Conservation (phyloP, 2,329 filamentous ascomycete genomes). For the Exserohilum turcica region DNA sequence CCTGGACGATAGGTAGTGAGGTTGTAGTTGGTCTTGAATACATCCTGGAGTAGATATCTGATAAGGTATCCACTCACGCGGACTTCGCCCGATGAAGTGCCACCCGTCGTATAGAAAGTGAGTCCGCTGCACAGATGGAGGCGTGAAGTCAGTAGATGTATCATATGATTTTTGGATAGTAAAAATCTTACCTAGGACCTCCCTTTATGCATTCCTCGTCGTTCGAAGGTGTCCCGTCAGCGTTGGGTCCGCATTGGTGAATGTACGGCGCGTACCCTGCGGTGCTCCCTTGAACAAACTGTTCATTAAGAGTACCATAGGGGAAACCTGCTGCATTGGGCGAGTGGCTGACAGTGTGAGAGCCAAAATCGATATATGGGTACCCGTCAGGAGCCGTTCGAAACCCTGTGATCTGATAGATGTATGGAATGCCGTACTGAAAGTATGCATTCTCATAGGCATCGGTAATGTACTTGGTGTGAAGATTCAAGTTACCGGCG, state of each 20-base stretch:
- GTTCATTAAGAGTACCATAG: constrained; percentile 8
- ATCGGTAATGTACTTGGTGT: constrained; percentile 14
- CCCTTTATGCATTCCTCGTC: constrained; percentile 6
- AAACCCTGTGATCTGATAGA: constrained; percentile 13
- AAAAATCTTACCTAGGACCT: constrained; percentile 4
- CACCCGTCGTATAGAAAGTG: constrained; percentile 9
- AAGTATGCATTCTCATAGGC: constrained; percentile 14
- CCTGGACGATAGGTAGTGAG: constrained; percentile 11
- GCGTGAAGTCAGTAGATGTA: background rate
- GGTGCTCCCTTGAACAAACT: constrained; percentile 1
- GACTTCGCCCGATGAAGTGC: constrained; percentile 10
- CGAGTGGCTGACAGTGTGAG: constrained; percentile 14
- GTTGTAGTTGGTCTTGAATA: constrained; percentile 12
- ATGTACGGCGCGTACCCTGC: constrained; percentile 6
- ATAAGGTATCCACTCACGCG: constrained; percentile 11
- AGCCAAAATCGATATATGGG: constrained; percentile 13
- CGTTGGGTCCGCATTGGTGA: constrained; percentile 10
- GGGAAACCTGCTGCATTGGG: constrained; percentile 9
- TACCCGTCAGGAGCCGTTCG: constrained; percentile 9
- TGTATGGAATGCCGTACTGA: constrained; percentile 13
- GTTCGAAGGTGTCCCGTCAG: constrained; percentile 1
- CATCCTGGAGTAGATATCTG: constrained; percentile 6
- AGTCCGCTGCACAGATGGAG: constrained; percentile 3
- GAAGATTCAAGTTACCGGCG: constrained; percentile 11
- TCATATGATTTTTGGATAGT: background rate